Percentiles rank a stretch among this genome's conserved stretches.
These are phyloP conservation scores for Neoboletus brunneissimus DNA, from an alignment of 768 basidiomycete genomes.

Conservation along the genomic window DNA sequence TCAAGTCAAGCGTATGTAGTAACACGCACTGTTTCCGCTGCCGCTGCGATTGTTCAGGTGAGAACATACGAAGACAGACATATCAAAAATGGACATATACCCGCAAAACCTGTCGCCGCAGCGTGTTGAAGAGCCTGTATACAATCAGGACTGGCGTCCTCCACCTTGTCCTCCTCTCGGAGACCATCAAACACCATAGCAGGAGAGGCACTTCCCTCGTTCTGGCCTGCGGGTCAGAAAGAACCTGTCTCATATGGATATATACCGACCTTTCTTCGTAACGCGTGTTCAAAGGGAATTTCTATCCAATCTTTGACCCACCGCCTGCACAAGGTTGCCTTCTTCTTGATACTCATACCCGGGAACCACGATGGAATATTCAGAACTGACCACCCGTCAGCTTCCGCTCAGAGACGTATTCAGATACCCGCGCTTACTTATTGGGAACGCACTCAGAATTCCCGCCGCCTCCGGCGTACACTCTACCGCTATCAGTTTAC, in stretches of 20 bases:
- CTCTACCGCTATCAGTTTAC: background rate
- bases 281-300: constrained; percentile 27
- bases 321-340: constrained; percentile 2
- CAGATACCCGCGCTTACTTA: background rate
- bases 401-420: background rate
- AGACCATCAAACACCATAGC: constrained; percentile 20
- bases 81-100: background rate
- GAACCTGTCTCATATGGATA: background rate
- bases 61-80: background rate
- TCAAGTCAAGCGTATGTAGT: background rate
- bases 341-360: constrained; percentile 16
- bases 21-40: constrained; percentile 16
- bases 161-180: background rate
- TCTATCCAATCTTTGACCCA: constrained; percentile 16
- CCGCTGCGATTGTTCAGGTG: constrained; percentile 3
- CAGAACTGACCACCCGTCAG: constrained; percentile 9
- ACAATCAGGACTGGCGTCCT: background rate
- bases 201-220: constrained; percentile 8
- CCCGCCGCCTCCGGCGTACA: constrained; percentile 10
- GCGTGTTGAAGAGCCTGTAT: constrained; percentile 13
- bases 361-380: constrained; percentile 20
- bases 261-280: constrained; percentile 26
- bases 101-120: constrained; percentile 16
- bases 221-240: background rate
- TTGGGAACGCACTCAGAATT: constrained; percentile 14